Percentiles rank a stretch among this genome's conserved stretches.
These are phyloP conservation scores for Mortierella sp. DNA, from an alignment of 371 early-diverging fungal species.

Conservation along the genomic window DNA sequence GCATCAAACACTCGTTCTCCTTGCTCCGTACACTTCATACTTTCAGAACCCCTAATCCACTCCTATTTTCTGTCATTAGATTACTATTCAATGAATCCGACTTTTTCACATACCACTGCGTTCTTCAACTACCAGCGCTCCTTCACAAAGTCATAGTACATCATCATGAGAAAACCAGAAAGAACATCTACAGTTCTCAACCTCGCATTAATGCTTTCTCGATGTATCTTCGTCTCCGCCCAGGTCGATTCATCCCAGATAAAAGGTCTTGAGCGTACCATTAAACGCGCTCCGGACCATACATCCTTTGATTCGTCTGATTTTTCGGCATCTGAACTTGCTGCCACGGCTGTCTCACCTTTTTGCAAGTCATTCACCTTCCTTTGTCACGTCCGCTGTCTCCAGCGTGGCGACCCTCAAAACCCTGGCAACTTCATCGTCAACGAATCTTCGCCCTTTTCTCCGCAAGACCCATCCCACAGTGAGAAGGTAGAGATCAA, in stretches of 20 bases:
- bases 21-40: too few species aligned
- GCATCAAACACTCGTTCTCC: too few species aligned
- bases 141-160: too few species aligned
- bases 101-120: too few species aligned
- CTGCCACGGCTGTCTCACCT: constrained; percentile 41
- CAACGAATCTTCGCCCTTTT: neutral
- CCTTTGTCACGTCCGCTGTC: constrained; percentile 49
- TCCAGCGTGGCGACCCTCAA: constrained; percentile 39
- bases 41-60: too few species aligned
- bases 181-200: too few species aligned
- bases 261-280: constrained; percentile 1
- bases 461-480: neutral
- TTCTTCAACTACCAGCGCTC: too few species aligned
- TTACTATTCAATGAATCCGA: too few species aligned
- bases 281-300: constrained; percentile 11
- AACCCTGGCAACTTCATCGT: constrained; percentile 11
- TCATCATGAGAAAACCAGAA: too few species aligned
- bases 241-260: neutral
- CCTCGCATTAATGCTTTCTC: too few species aligned
- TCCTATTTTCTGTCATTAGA: too few species aligned
- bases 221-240: too few species aligned
- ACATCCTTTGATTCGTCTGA: constrained; percentile 20
- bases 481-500: constrained; percentile 17
- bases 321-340: constrained; percentile 19
- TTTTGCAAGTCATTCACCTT: constrained; percentile 53